Evolutionary conservation across 768 basidiomycete genomes (phyloP), one percentile per base, ranked within the genome.

Genomic region (Lactifluus volemus): DNA sequence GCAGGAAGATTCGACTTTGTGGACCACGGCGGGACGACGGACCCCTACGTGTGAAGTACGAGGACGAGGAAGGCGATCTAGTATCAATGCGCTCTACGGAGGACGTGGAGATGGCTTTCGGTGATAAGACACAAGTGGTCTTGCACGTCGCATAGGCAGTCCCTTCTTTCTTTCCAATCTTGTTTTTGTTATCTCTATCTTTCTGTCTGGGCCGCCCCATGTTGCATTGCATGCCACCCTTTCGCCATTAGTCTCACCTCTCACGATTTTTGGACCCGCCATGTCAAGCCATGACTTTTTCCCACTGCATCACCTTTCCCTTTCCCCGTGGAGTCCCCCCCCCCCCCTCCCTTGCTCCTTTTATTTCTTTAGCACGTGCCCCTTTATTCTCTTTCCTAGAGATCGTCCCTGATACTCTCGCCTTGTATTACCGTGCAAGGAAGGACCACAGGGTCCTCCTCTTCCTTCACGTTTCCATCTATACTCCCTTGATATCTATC

Each of bases 81-180:
- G 83, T 96, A 49, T 88, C 84, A 34, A 79, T 96, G 63, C 88
- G 87, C 15, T 92, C 89, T 49, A 92, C 92, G 39, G 93, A 96
- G 71, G 93, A 96, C 70, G 88, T 95, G 39, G 89, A 92, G 67
- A 92, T 96, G 83, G 93, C 93, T 42, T 94, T 96, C 65, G 92
- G 94, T 73, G 84, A 64, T 84, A 86, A 34, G 86, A 86, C n/a
- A 83, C 89, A 89, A 73, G 88, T 92, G 60, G 87, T 84, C 17
- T 79, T 92, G 51, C 89, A 84, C 73, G 89, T 92, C 68, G 85
- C 83, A 71, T 91, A 77, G 84, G 63, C 53, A 25, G 15, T 53
- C 34, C 47, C 30, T n/a, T n/a, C 56, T 15, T 39, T 52, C 34
- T 25, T 25, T 25, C 25, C 44, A 19, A 38, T 64, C 55, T 29